Evolutionary conservation across 2,329 filamentous ascomycete genomes (phyloP), one percentile per base, ranked within the genome.

Genomic region (Pyrenochaeta sp.): DNA sequence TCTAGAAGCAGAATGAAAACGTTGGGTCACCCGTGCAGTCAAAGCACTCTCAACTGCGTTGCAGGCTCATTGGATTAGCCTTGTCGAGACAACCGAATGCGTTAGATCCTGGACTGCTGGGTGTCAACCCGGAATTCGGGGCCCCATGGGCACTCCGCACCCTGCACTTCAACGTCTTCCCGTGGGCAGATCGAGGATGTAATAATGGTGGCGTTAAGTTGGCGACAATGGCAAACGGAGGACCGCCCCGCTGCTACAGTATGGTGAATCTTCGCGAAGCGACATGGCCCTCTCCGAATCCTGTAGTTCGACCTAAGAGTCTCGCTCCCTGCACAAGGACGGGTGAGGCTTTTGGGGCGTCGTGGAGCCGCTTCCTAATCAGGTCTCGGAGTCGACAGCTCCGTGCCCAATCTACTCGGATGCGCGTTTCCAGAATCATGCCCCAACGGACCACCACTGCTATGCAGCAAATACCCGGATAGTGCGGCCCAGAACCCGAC

Each of bases 371-470:
- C 53, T 52, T 52, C 46, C 43, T 34, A 19, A 54, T 49, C 25
- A 24, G 51, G 39, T 15, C 39, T 49, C 62, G 59, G 52, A 62
- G 25, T 39, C 40, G 30, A 27, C 28, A 13, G 24, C 44, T 56
- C 59, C 57, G 54, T n/a, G 42, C 13, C 32, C 15, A 44, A 27
- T 57, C 42, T 37, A 39, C 40, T 39, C 36, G 39, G 46, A 24
- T 30, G 44, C 56, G 50, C 50, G 52, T 56, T 64, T 65, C 52
- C 40, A 62, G 64, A 62, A 60, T 54, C 45, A 46, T 45, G 53
- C 46, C 34, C 56, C 30, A 45, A 57, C 47, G 43, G 53, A 51
- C 50, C 47, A 50, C 48, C 44, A 45, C 51, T 51, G 48, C 37
- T 39, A 54, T 50, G 54, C 50, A 54, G 52, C 58, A 32, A 50